Evolutionary conservation across 495 filamentous ascomycete species (phyloP), one percentile per base, ranked within the genome.

Genomic region (Mytilinidion resinicola): DNA sequence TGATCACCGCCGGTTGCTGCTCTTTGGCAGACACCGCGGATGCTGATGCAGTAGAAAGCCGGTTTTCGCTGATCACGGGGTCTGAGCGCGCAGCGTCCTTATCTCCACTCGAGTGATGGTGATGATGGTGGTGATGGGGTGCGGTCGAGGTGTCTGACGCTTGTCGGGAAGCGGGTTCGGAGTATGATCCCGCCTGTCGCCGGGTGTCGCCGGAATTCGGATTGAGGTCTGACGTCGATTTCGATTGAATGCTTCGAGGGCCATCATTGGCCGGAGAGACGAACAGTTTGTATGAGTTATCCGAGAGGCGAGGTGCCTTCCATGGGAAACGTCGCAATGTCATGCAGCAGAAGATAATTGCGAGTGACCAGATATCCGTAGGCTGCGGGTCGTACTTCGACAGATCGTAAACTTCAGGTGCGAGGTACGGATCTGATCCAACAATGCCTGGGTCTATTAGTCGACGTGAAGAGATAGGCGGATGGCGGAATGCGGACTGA

Each of bases 341-440:
- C 93, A 99, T 99, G 77, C 93, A 99, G 70, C 93, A 96, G 74
- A 93, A 97, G 56, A 98, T 96, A 68, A 98, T 97, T 21, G 93
- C 93, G 41, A 98, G 78, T 19, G 93, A 98, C 93, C 93, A 98
- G 61, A 98, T 87, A 78, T 98, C 93, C 10, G 90, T 87, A 14
- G 90, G 89, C 62, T 89, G 88, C 4, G 93, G 92, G 65, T 98
- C 91, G 72, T 98, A 98, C 68, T 90, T 93, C 63, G 87, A 81
- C 67, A 91, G 85, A 56, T 96, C 90, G 69, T 96, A 98, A 5
- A 98, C 93, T 73, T 98, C 93, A 1, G 93, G 93, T 0, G 93
- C 93, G 25, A 98, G 82, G 70, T 98, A 98, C 6, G 93, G 93
- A 74, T 98, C 93, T 7, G 93, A 98, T 20, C 93, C 93, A 49